Conservation (phyloP, 495 filamentous ascomycete genomes). For the Penicillium silybi region DNA sequence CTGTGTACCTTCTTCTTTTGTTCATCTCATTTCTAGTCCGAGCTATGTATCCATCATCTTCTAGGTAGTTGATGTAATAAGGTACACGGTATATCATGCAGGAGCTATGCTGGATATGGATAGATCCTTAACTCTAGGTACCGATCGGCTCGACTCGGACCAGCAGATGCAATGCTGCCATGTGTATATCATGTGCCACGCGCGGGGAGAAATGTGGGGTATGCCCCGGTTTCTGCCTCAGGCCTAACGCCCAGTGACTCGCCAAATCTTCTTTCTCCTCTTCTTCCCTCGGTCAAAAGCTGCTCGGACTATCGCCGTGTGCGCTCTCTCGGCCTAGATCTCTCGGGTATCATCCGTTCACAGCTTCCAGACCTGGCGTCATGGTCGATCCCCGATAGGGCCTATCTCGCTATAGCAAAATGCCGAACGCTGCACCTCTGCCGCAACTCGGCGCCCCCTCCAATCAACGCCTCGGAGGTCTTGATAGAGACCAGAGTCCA, state of each 20-base stretch:
- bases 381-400: constrained; percentile 26
- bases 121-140: too few relatives aligned
- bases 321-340: constrained; percentile 2
- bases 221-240: constrained; percentile 24
- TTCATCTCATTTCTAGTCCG: neutral
- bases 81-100: too few relatives aligned
- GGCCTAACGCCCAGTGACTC: constrained; percentile 13
- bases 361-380: constrained; percentile 8
- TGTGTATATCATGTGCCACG: neutral
- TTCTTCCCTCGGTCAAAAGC: constrained; percentile 10
- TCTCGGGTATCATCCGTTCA: constrained; percentile 5
- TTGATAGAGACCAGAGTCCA: constrained; percentile 33
- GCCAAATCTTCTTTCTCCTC: constrained; percentile 9
- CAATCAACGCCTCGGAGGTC: constrained; percentile 19
- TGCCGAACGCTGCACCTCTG: constrained; percentile 35
- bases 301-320: constrained; percentile 17
- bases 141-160: neutral
- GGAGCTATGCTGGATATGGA: too few relatives aligned
- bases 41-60: too few relatives aligned
- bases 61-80: too few relatives aligned
- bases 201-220: constrained; percentile 24
- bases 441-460: constrained; percentile 24
- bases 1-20: neutral
- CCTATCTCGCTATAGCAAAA: constrained; percentile 37
- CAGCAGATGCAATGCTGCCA: neutral